A percentile compares a stretch with the other conserved stretches of the same genome.
Conservation (phyloP, 139 green algal species). For the Chlamydomonas asymmetrica region DNA sequence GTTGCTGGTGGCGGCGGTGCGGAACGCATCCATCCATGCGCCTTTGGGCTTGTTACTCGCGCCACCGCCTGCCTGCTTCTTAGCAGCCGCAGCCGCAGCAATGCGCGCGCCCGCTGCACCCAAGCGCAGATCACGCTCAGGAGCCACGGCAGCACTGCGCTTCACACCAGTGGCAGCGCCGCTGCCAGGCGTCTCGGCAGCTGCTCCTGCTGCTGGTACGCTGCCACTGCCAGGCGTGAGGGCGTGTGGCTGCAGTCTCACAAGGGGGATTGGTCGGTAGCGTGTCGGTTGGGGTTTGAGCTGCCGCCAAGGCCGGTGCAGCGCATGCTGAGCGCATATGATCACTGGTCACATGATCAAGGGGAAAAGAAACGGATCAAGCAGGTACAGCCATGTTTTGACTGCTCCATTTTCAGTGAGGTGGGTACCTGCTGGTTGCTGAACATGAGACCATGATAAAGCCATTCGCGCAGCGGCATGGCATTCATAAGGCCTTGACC, state of each 20-base stretch:
- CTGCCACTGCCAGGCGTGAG: not conserved
- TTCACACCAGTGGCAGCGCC: not conserved
- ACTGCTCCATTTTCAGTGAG: too few relatives aligned
- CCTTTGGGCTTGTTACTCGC: constrained; percentile 11
- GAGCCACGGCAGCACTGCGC: not conserved
- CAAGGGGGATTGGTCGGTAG: too few relatives aligned
- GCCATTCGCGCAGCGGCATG: not conserved
- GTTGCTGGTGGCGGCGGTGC: too few relatives aligned
- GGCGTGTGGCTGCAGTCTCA: too few relatives aligned
- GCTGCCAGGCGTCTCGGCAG: not conserved
- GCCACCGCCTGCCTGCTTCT: not conserved
- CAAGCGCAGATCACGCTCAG: not conserved
- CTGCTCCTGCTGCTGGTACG: not conserved
- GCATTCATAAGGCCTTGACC: too few relatives aligned
- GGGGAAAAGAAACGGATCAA: not conserved
- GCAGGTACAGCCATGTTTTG: too few relatives aligned
- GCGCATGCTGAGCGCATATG: too few relatives aligned
- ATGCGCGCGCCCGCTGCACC: constrained; percentile 9
- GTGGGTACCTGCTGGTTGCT: too few relatives aligned
- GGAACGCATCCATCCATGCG: constrained; percentile 46
- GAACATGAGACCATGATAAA: too few relatives aligned
- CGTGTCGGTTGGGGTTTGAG: too few relatives aligned
- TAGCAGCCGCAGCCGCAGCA: constrained; percentile 6
- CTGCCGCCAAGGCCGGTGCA: too few relatives aligned
- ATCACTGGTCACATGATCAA: too few relatives aligned